phyloP scores from a whole-genome alignment of 306 rosid species.

The Erythrophleum fordii region DNA sequence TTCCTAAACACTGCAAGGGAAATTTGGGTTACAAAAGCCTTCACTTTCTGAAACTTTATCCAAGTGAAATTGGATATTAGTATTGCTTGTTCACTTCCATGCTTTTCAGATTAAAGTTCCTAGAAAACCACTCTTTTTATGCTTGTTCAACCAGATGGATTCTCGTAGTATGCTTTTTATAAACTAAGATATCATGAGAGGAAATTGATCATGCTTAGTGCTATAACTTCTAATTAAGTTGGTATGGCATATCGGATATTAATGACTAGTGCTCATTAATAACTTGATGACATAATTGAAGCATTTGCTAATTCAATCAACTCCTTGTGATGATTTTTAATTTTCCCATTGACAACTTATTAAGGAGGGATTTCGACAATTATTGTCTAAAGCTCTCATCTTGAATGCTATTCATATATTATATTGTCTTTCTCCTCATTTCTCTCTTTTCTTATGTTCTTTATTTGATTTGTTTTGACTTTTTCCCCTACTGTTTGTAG shows the following conservation, averaged over 20 bases:
- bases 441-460: neutral
- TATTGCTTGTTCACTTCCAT: neutral
- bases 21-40: neutral
- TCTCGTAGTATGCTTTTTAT: neutral
- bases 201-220: neutral
- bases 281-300: conserved; percentile 6
- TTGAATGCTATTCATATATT: neutral
- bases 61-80: neutral
- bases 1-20: neutral
- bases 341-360: neutral
- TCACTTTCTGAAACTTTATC: neutral
- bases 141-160: neutral
- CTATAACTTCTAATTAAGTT: neutral
- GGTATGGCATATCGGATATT: neutral
- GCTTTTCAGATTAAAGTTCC: neutral
- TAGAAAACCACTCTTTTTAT: neutral
- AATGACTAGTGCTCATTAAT: neutral
- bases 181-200: neutral
- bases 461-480: neutral
- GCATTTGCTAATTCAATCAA: neutral
- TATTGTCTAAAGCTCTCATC: neutral
- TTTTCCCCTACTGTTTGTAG: conserved; percentile 30
- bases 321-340: neutral
- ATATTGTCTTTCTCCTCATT: neutral
- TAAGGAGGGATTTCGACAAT: too few species aligned